Conservation (phyloP, 768 basidiomycete genomes). For the Pholiota molesta region DNA sequence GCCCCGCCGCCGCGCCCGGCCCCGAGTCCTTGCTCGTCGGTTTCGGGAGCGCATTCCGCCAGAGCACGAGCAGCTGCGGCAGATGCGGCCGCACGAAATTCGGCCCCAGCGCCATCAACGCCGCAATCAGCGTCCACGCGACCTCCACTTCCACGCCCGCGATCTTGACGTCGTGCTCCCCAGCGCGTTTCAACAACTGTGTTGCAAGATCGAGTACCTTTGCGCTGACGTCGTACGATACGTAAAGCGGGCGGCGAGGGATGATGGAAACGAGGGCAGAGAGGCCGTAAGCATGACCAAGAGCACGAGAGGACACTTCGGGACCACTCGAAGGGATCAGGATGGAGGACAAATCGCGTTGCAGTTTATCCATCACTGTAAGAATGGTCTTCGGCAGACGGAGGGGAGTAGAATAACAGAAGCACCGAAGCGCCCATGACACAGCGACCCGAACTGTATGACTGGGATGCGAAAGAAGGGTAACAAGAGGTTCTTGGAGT, state of each 20-base stretch:
- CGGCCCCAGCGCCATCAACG: slow-evolving; percentile 90
- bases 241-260: slow-evolving; percentile 87
- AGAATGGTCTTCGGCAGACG: slow-evolving; percentile 81
- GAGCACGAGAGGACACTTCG: slow-evolving; percentile 69
- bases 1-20: slow-evolving; percentile 45
- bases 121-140: slow-evolving; percentile 91
- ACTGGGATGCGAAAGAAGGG: slow-evolving; percentile 84
- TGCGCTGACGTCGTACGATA: slow-evolving; percentile 90
- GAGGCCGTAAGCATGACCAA: slow-evolving; percentile 91
- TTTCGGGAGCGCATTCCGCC: slow-evolving; percentile 97
- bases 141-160: slow-evolving; percentile 89
- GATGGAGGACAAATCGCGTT: slow-evolving; percentile 78
- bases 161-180: slow-evolving; percentile 85
- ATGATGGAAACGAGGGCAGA: slow-evolving; percentile 86
- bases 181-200: slow-evolving; percentile 85
- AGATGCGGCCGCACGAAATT: slow-evolving; percentile 94
- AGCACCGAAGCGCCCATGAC: slow-evolving; percentile 86
- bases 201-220: slow-evolving; percentile 92
- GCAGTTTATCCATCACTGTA: slow-evolving; percentile 77
- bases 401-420: slow-evolving; percentile 88
- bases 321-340: slow-evolving; percentile 71
- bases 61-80: slow-evolving; percentile 91
- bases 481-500: slow-evolving; percentile 81
- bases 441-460: slow-evolving; percentile 87
- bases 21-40: slow-evolving; percentile 85